A percentile compares a stretch with the other conserved stretches of the same genome.
phyloP scores from a whole-genome alignment of 495 filamentous ascomycete genomes.

The Hypoxylon fragiforme region DNA sequence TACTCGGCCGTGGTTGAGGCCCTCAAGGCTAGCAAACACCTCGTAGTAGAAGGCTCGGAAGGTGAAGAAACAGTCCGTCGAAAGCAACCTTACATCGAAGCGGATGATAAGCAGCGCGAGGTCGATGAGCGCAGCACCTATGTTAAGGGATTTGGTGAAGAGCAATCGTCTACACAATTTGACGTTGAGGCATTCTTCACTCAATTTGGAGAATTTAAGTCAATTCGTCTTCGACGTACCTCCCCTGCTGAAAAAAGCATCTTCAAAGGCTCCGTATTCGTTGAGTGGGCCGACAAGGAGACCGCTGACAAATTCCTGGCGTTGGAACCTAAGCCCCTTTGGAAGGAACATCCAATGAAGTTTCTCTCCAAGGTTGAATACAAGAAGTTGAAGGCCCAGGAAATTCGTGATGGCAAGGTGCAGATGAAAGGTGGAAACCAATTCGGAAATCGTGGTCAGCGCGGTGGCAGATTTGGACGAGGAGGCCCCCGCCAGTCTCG shows the following conservation, averaged over 20 bases:
- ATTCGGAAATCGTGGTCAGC: conserved; percentile 33
- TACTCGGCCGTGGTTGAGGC: conserved; percentile 79
- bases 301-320: conserved; percentile 75
- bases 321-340: conserved; percentile 79
- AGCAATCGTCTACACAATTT: conserved; percentile 77
- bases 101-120: conserved; percentile 33
- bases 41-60: conserved; percentile 67
- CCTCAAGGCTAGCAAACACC: conserved; percentile 67
- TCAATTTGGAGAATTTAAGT: conserved; percentile 73
- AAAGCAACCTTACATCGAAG: conserved; percentile 63
- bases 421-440: conserved; percentile 47
- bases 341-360: conserved; percentile 69
- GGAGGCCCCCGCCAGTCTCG: conserved; percentile 16
- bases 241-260: conserved; percentile 54
- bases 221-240: conserved; percentile 81
- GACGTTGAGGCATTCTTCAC: conserved; percentile 92
- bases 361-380: conserved; percentile 91
- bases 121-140: conserved; percentile 49
- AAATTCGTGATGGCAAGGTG: conserved; percentile 72
- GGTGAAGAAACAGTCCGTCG: conserved; percentile 62
- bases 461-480: conserved; percentile 41
- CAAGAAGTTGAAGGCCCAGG: conserved; percentile 71
- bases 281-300: conserved; percentile 81
- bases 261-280: conserved; percentile 95
- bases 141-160: conserved; percentile 85